A percentile compares a stretch with the other conserved stretches of the same genome.
phyloP scores from a whole-genome alignment of 352 stramenopile species.

The Phytophthora uliginosa region DNA sequence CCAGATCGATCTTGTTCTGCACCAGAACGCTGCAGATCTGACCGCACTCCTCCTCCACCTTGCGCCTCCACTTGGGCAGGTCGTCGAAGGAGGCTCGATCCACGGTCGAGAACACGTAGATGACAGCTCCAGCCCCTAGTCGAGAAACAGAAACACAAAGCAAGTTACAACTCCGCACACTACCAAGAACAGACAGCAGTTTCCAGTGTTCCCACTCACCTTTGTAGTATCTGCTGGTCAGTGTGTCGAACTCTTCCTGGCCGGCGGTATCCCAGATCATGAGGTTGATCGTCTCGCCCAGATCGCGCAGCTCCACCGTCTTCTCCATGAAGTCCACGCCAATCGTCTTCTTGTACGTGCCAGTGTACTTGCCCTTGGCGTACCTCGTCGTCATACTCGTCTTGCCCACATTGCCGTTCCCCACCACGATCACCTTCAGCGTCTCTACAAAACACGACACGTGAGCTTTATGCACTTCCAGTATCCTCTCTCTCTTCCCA shows the following conservation, averaged over 20 bases:
- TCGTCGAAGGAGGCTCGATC: slow-evolving; percentile 81
- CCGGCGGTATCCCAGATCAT: slow-evolving; percentile 89
- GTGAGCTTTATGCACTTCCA: neutral
- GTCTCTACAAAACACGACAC: slow-evolving; percentile 51
- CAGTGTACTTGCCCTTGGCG: slow-evolving; percentile 81
- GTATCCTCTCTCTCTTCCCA: neutral
- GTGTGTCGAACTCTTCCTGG: slow-evolving; percentile 85
- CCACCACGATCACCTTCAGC: slow-evolving; percentile 86
- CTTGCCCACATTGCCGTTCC: slow-evolving; percentile 89
- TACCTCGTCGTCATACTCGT: slow-evolving; percentile 87
- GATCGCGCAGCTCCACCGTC: slow-evolving; percentile 68
- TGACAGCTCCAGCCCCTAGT: slow-evolving; percentile 64
- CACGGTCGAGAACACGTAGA: slow-evolving; percentile 84
- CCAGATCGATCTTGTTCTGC: slow-evolving; percentile 83
- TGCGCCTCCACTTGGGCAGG: slow-evolving; percentile 75
- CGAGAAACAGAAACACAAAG: neutral
- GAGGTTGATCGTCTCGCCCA: slow-evolving; percentile 72
- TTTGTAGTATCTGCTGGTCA: slow-evolving; percentile 87
- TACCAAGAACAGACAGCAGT: no score
- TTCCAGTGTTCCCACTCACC: slow-evolving; percentile 11
- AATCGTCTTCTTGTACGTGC: slow-evolving; percentile 90
- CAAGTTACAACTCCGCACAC: neutral
- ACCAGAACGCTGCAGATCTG: slow-evolving; percentile 75
- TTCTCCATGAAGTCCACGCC: slow-evolving; percentile 90
- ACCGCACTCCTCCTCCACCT: slow-evolving; percentile 77